These are phyloP conservation scores for Fusarium tricinctum DNA, from an alignment of 2,329 filamentous ascomycete genomes.

Conservation along the genomic window DNA sequence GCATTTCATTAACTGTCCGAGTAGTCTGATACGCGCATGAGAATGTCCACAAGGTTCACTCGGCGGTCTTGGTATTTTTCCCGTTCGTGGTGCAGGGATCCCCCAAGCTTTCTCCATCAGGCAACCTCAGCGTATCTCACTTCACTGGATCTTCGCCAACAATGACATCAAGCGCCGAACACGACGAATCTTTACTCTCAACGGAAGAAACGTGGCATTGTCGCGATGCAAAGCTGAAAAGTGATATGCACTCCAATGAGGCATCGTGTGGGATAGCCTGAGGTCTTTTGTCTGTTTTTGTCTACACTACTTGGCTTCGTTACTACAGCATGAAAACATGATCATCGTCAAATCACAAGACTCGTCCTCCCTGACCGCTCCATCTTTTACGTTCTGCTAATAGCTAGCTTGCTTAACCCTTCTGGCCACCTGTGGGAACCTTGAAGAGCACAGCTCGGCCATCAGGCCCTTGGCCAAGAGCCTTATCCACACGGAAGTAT, in stretches of 20 bases:
- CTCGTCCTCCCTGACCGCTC: neutral
- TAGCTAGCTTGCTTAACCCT: slow-evolving; percentile 31
- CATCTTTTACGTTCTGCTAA: slow-evolving; percentile 12
- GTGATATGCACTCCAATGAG: neutral
- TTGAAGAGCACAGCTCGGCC: slow-evolving; percentile 69
- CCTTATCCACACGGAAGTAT: slow-evolving; percentile 88
- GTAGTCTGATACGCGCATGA: slow-evolving; percentile 6
- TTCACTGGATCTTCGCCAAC: slow-evolving; percentile 7
- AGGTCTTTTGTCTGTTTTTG: slow-evolving; percentile 27
- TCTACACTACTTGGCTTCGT: slow-evolving; percentile 29
- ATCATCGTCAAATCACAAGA: slow-evolving; percentile 38
- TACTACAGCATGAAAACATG: slow-evolving; percentile 38
- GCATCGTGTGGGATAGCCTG: neutral
- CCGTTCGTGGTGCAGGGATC: slow-evolving; percentile 7
- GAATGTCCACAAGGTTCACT: neutral
- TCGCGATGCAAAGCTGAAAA: slow-evolving; percentile 1
- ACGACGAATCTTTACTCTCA: slow-evolving; percentile 4
- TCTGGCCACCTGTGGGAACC: slow-evolving; percentile 69
- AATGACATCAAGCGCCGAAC: slow-evolving; percentile 27
- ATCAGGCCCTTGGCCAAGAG: slow-evolving; percentile 63
- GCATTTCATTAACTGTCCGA: slow-evolving; percentile 1
- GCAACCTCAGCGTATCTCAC: slow-evolving; percentile 2
- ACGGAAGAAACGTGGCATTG: neutral
- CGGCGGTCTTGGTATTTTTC: neutral
- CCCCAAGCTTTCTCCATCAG: slow-evolving; percentile 2